Base-by-base conservation (phyloP, 1,284 basidiomycete species). In the Irpex sp. region DNA sequence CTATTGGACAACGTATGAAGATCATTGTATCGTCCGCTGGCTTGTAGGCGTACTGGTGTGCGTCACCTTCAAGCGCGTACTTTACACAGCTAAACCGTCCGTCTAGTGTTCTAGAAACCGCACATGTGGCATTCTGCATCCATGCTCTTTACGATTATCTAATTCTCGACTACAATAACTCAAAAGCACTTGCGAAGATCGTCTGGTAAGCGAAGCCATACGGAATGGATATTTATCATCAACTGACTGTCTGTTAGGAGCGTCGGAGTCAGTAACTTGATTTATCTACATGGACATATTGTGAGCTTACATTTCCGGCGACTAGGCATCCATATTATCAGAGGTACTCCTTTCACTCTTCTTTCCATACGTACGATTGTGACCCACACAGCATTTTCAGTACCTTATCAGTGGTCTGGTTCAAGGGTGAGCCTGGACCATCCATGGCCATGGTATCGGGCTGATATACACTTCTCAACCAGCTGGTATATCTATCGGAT, bases 381-480 rank as follows among this genome's bases (percentile, higher is more conserved):
- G 9, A 19, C 49, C 9, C 49, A 52, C 15, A 44, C 40, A 52
- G 11, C 17, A 9, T 9, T 17, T 19, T 17, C 49, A 52, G 49
- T 52, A 58, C 17, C 8, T 54, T 31, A 62, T 62, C 49, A 49
- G 57, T 31, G 26, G 56, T 8, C 5, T 58, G n/a, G 15, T 34
- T n/a, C 61, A 62, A 58, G 57, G 57, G 61, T 62, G 37, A 8
- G 61, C 52, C 9, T 26, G 26, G 26, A 26, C 26, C 26, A 26
- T 26, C 26, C 26, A 26, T 26, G 26, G 26, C 26, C 26, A 26
- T 26, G 26, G 26, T 26, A 26, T 26, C 26, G 26, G 34, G 51
- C 26, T 11, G 31, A 48, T 4, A 36, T 7, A 9, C 58, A 36
- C 21, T 21, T 31, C 7, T 19, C 17, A 34, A 57, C 54, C 21